Base-by-base conservation (phyloP, 768 basidiomycete genomes). In the Mycena albidolilacea region DNA sequence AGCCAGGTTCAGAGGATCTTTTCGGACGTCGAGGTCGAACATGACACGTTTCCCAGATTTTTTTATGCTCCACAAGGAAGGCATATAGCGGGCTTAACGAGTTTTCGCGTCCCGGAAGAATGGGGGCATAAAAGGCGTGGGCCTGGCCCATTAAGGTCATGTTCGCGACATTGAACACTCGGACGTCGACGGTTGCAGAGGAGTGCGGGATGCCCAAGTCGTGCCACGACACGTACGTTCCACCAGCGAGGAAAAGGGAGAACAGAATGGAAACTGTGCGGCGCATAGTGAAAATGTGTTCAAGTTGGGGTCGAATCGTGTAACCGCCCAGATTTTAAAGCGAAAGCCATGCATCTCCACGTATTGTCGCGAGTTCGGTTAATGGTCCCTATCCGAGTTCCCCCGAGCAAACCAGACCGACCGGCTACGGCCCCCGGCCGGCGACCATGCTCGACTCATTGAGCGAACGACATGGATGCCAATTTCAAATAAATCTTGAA, bases 1-100 rank as follows among this genome's bases (percentile, higher is more conserved):
- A 14, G 59, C 38, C 10, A 69, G 52, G 17, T 75, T 69, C 64
- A 60, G 7, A 0, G 67, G 38, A 30, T 76, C 73, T 38, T 66
- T 69, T 0, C 76, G 64, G 7, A 72, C 58, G 11, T 73, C 76
- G 10, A 76, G 67, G 19, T 74, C 73, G 38, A 71, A 76, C 73
- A 76, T 69, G 44, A 74, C 12, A 37, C 63, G 64, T 54, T 39
- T 70, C 2, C 68, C 61, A 0, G 38, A 50, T 1, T 19, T 11
- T 43, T 30, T 57, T 30, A 46, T 73, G 71, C 17, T 76, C 69
- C 7, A 76, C 57, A 3, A 76, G 58, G 37, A 74, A 76, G 35
- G 69, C 30, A 11, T 21, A 30, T 39, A 71, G 38, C 9, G 74
- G 70, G 17, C 71, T 46, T 2, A 54, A 37, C 1, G 59, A 37